These are phyloP conservation scores for Citrullus mucosospermus DNA, from an alignment of 306 rosid species.

Conservation along the genomic window DNA sequence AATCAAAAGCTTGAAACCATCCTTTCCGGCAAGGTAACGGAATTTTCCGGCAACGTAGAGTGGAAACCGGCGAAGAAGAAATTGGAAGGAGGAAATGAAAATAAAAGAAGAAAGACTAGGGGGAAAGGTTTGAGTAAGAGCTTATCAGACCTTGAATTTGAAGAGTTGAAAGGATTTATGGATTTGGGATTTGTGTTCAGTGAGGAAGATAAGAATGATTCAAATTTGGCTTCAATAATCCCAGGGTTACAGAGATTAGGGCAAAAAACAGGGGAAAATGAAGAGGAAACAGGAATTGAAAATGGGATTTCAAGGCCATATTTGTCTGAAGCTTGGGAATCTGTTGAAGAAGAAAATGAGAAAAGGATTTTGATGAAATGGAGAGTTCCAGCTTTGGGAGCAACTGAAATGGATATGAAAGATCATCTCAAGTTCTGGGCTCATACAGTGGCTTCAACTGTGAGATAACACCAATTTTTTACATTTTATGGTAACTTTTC, in stretches of 20 bases:
- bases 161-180: conserved; percentile 75
- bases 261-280: conserved; percentile 3
- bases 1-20: conserved; percentile 27
- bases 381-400: conserved; percentile 38
- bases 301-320: conserved; percentile 40
- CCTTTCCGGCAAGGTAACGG: conserved; percentile 30
- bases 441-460: conserved; percentile 60
- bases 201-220: conserved; percentile 43
- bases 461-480: conserved; percentile 21
- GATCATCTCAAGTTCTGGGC: conserved; percentile 58
- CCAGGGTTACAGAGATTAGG: conserved; percentile 61
- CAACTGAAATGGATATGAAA: conserved; percentile 43
- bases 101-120: neutral
- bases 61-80: conserved; percentile 9
- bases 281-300: neutral
- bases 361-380: conserved; percentile 23
- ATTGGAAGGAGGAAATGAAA: conserved; percentile 2
- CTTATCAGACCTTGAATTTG: conserved; percentile 55
- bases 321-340: conserved; percentile 76
- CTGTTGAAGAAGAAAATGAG: conserved; percentile 21
- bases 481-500: neutral
- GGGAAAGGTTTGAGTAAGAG: conserved; percentile 23
- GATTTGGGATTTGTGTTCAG: conserved; percentile 84
- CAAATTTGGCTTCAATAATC: conserved; percentile 43
- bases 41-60: conserved; percentile 8